Evolutionary conservation across 2,329 filamentous ascomycete species (phyloP), one percentile per base, ranked within the genome.

Genomic region (Microdochium bolleyi): DNA sequence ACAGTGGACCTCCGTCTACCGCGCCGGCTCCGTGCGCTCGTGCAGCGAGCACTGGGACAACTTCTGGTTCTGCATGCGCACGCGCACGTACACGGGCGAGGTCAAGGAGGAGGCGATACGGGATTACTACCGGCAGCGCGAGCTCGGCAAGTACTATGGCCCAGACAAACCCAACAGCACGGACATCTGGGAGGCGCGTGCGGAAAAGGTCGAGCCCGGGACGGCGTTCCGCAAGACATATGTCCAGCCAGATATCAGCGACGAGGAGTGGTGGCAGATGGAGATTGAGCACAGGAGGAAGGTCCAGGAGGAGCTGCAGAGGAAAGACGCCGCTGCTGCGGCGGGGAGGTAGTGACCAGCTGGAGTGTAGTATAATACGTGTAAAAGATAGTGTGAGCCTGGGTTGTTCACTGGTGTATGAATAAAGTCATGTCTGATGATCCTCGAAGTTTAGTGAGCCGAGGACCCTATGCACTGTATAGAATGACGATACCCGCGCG

Each of bases 51-150:
- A 91, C 57, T 96, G 92, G 91, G 81, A 86, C 56, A 89, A 96
- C 69, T 97, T 96, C 71, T 95, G 92, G 88, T 92, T 96, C 73
- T 99, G 94, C 76, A 96, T 97, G 92, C 85, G 89, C 58, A 85
- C 84, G 37, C 84, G 87, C 62, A 78, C 79, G 2, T 83, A 83
- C 63, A 69, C 77, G 0, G 78, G 81, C 24, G 71, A 77, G 46
- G 73, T 83, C 59, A 82, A 83, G 61, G 83, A 80, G 55, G 78
- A 75, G 51, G 76, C 78, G 60, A 78, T 95, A 52, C 75, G 76
- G 55, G 82, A 83, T 49, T 82, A 85, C 69, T 89, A 92, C 70
- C 76, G 82, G 57, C 76, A 80, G 58, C 87, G 85, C 68, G 78
- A 82, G 63, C 70, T 75, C 56, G 80, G 79, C 38, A 87, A 84